A percentile compares a stretch with the other conserved stretches of the same genome.
Evolutionary conservation across 2,329 filamentous ascomycete genomes (phyloP).

Genomic region (Metarhizium guizhouense): DNA sequence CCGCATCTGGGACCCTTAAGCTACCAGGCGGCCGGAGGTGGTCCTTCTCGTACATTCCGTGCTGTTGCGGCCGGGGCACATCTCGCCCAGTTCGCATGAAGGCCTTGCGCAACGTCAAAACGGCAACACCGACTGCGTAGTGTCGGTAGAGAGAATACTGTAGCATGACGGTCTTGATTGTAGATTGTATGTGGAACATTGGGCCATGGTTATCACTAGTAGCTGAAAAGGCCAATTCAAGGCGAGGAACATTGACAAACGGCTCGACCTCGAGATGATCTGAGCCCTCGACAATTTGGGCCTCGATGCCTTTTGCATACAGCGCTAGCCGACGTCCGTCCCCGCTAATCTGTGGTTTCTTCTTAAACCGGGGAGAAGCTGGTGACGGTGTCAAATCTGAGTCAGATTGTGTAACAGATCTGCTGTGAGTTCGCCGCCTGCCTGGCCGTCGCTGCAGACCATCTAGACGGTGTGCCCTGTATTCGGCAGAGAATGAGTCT

Average conservation of each 20-base stretch:
- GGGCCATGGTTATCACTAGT: conserved; percentile 80
- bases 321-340: conserved; percentile 78
- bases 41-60: conserved; percentile 15
- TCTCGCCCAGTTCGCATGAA: conserved; percentile 48
- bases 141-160: conserved; percentile 93
- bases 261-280: conserved; percentile 79
- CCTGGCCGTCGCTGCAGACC: conserved; percentile 43
- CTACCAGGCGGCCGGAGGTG: conserved; percentile 26
- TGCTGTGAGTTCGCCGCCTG: conserved; percentile 66
- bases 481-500: conserved; percentile 81
- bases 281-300: conserved; percentile 79
- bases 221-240: conserved; percentile 80
- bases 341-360: conserved; percentile 45
- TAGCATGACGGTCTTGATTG: conserved; percentile 67
- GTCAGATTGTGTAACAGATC: conserved; percentile 60
- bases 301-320: conserved; percentile 76
- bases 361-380: conserved; percentile 31
- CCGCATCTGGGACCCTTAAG: conserved; percentile 16
- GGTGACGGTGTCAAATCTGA: conserved; percentile 43
- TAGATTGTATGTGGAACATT: conserved; percentile 77
- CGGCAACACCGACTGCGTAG: conserved; percentile 78
- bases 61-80: conserved; percentile 22
- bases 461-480: conserved; percentile 72
- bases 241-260: conserved; percentile 76
- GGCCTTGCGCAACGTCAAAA: conserved; percentile 63